Percentiles rank a stretch among this genome's conserved stretches.
Evolutionary conservation across 805 yeast species (phyloP).

Genomic region (Lachancea thermotolerans): DNA sequence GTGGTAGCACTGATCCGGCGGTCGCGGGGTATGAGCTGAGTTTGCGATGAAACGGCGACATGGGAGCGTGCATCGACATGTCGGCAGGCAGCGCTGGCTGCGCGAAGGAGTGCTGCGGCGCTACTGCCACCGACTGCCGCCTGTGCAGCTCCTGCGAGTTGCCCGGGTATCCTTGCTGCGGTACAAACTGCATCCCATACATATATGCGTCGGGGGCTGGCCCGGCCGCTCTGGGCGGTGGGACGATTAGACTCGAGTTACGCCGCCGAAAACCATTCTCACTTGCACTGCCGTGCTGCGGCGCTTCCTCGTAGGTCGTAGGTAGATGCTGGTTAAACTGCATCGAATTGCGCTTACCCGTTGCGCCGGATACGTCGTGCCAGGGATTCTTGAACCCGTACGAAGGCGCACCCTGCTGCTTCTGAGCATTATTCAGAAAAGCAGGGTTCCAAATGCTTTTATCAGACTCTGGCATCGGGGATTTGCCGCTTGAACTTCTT

Average conservation of each 20-base stretch:
- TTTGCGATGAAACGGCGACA: slow-evolving; percentile 18
- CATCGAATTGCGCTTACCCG: slow-evolving; percentile 4
- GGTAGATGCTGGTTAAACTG: slow-evolving; percentile 8
- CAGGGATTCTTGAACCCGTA: slow-evolving; percentile 23
- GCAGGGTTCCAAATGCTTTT: slow-evolving; percentile 16
- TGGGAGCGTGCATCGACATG: slow-evolving; percentile 13
- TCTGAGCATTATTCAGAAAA: slow-evolving; percentile 10
- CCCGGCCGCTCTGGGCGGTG: slow-evolving; percentile 37
- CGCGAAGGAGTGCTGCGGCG: slow-evolving; percentile 10
- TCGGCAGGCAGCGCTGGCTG: slow-evolving; percentile 6
- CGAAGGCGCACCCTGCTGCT: slow-evolving; percentile 7
- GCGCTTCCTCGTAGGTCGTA: slow-evolving; percentile 10
- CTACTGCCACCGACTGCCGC: slow-evolving; percentile 35
- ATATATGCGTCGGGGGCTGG: slow-evolving; percentile 37
- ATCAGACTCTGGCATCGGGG: slow-evolving; percentile 4
- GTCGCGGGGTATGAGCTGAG: slow-evolving; percentile 25
- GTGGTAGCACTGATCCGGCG: slow-evolving; percentile 23
- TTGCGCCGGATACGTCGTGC: slow-evolving; percentile 12
- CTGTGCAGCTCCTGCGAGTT: slow-evolving; percentile 26
- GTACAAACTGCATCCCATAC: slow-evolving; percentile 23
- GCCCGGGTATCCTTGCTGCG: slow-evolving; percentile 6
- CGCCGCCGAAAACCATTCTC: slow-evolving; percentile 20
- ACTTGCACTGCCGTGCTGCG: background rate
- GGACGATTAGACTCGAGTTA: slow-evolving; percentile 33
- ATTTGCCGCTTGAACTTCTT: background rate